A percentile compares a stretch with the other conserved stretches of the same genome.
Conservation (phyloP, 148 eudicot genomes). For the Nepenthes mirabilis region DNA sequence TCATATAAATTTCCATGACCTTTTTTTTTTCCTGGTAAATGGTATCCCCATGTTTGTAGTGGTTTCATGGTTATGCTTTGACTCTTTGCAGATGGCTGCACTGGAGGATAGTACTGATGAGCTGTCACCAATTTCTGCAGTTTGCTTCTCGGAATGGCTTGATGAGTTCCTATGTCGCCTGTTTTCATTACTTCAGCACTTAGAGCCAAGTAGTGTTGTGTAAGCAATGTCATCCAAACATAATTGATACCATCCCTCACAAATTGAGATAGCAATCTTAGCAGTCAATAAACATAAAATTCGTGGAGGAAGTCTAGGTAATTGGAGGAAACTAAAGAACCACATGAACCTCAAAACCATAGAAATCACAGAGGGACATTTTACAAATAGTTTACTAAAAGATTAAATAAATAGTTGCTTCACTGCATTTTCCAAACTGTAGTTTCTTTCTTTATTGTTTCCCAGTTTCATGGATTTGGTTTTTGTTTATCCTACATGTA, state of each 20-base stretch:
- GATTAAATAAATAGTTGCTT: background rate
- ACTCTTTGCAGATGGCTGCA: conserved; percentile 50
- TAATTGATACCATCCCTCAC: conserved; percentile 1
- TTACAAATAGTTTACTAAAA: background rate
- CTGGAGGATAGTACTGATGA: conserved; percentile 57
- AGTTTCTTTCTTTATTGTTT: background rate
- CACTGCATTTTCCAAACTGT: conserved; percentile 1
- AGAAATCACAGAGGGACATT: background rate
- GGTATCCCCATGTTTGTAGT: background rate
- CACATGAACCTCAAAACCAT: background rate
- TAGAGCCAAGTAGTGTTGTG: conserved; percentile 90
- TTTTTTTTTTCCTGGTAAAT: background rate
- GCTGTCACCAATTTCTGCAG: conserved; percentile 33
- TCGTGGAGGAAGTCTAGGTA: too few species aligned
- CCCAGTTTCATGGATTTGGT: background rate
- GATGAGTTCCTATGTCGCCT: conserved; percentile 92
- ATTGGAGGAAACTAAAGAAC: background rate
- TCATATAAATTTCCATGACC: background rate
- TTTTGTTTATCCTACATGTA: background rate
- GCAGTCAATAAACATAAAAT: background rate
- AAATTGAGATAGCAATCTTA: background rate
- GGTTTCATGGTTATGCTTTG: conserved; percentile 11
- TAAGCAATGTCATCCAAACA: conserved; percentile 26
- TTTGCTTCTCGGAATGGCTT: conserved; percentile 91
- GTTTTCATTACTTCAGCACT: conserved; percentile 78